Percentiles rank a stretch among this genome's conserved stretches.
Conservation (phyloP, 495 filamentous ascomycete genomes). For the Hyphodiscus hymeniophilus region DNA sequence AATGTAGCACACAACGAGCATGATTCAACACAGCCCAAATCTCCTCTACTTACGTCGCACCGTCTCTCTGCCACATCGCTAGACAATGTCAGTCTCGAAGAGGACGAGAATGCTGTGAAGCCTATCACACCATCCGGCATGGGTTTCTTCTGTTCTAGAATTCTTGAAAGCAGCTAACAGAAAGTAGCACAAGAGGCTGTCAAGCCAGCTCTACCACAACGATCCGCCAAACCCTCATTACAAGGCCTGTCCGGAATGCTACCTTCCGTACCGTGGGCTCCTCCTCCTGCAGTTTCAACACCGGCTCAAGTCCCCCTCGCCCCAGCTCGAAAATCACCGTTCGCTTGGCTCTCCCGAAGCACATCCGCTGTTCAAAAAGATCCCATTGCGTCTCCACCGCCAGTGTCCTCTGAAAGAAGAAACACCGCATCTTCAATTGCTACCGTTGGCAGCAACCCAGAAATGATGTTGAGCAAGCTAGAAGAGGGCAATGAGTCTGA, state of each 20-base stretch:
- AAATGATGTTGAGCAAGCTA: conserved; percentile 61
- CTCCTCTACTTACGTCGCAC: conserved; percentile 50
- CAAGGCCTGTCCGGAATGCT: conserved; percentile 43
- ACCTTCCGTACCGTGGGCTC: conserved; percentile 45
- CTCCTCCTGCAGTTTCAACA: conserved; percentile 19
- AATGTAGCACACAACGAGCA: conserved; percentile 13
- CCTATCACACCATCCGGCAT: conserved; percentile 27
- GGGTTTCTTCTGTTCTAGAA: background rate
- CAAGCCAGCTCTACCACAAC: conserved; percentile 13
- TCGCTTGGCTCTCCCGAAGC: conserved; percentile 77
- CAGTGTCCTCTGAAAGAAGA: conserved; percentile 38
- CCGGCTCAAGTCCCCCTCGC: conserved; percentile 28
- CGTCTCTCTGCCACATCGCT: conserved; percentile 57
- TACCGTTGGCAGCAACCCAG: conserved; percentile 64
- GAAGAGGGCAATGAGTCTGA: conserved; percentile 57
- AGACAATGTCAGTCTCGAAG: conserved; percentile 62
- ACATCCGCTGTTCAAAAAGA: conserved; percentile 53
- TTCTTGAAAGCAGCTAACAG: conserved; percentile 6
- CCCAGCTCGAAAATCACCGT: conserved; percentile 62
- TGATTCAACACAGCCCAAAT: conserved; percentile 34
- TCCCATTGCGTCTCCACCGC: conserved; percentile 39
- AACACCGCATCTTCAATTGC: conserved; percentile 71
- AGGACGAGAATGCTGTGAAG: conserved; percentile 30
- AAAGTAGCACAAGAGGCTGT: conserved; percentile 18
- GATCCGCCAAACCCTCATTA: conserved; percentile 16